Evolutionary conservation across 139 green algal species (phyloP).

Genomic region (Coccomyxa sp.): DNA sequence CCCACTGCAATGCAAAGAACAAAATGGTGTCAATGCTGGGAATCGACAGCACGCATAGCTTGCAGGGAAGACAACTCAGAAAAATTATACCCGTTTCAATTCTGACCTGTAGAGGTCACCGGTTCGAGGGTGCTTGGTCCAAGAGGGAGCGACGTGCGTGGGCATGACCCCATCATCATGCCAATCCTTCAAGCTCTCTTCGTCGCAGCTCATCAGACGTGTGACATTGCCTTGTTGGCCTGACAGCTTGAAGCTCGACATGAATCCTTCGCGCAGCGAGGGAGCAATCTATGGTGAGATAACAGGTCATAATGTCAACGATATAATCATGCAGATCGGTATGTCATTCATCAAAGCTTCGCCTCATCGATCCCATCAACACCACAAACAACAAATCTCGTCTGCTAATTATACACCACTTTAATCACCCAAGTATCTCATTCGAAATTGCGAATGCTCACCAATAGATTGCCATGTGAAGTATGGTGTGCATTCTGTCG

Average conservation of each 20-base stretch:
- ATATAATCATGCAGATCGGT: not conserved
- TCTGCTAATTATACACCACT: not conserved
- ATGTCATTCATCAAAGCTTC: no score
- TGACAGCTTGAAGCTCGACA: slow-evolving; percentile 29
- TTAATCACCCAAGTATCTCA: not conserved
- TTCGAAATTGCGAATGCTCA: not conserved
- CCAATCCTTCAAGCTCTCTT: slow-evolving; percentile 33
- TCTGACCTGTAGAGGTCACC: slow-evolving; percentile 18
- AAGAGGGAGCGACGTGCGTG: slow-evolving; percentile 65
- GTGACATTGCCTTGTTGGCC: slow-evolving; percentile 65
- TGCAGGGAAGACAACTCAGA: no score
- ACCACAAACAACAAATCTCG: not conserved
- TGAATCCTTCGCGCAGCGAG: not conserved
- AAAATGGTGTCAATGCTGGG: not conserved
- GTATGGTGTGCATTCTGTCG: slow-evolving; percentile 63
- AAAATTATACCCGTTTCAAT: not conserved
- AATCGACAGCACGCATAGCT: not conserved
- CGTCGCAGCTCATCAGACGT: slow-evolving; percentile 72
- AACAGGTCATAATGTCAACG: not conserved
- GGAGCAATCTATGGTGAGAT: not conserved
- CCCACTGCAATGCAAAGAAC: slow-evolving; percentile 34
- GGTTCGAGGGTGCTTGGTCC: slow-evolving; percentile 6
- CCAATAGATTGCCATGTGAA: slow-evolving; percentile 55
- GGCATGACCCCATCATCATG: slow-evolving; percentile 28
- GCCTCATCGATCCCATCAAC: not conserved